These are phyloP conservation scores for Basidiobolus meristosporus DNA, from an alignment of 371 early-diverging fungal genomes.

Conservation along the genomic window DNA sequence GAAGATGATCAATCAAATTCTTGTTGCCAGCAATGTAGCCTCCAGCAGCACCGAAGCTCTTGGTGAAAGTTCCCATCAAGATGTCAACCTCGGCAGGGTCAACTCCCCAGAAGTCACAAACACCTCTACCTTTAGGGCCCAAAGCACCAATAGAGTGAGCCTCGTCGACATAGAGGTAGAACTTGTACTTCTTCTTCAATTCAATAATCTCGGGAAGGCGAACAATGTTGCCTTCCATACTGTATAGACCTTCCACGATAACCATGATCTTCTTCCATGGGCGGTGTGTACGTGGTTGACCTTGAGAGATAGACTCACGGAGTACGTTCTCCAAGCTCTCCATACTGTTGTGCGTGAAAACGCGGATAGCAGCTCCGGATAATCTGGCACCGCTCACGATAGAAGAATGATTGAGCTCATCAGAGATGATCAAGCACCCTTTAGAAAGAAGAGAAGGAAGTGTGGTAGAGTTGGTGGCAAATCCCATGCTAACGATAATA, in stretches of 20 bases:
- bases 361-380: slow-evolving; percentile 84
- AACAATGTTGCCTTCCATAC: slow-evolving; percentile 97
- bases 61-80: slow-evolving; percentile 99
- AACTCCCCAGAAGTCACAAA: slow-evolving; percentile 93
- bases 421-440: slow-evolving; percentile 86
- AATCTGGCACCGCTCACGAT: slow-evolving; percentile 91
- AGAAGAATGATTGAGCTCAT: slow-evolving; percentile 96
- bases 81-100: slow-evolving; percentile 88
- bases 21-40: slow-evolving; percentile 87
- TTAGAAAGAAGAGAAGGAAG: no score
- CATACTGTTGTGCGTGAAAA: slow-evolving; percentile 94
- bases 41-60: slow-evolving; percentile 98
- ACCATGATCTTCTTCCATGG: slow-evolving; percentile 98
- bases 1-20: slow-evolving; percentile 68
- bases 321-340: slow-evolving; percentile 72
- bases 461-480: slow-evolving; percentile 96
- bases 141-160: slow-evolving; percentile 99
- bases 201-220: slow-evolving; percentile 80
- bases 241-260: slow-evolving; percentile 95
- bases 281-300: slow-evolving; percentile 96
- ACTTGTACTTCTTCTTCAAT: slow-evolving; percentile 80
- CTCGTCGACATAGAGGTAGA: slow-evolving; percentile 98
- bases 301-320: slow-evolving; percentile 88
- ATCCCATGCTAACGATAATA: slow-evolving; percentile 96
- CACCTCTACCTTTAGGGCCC: slow-evolving; percentile 87